Evolutionary conservation across 108 stramenopile genomes (phyloP), one percentile per base, ranked within the genome.

Genomic region (Ochromonas danica): DNA sequence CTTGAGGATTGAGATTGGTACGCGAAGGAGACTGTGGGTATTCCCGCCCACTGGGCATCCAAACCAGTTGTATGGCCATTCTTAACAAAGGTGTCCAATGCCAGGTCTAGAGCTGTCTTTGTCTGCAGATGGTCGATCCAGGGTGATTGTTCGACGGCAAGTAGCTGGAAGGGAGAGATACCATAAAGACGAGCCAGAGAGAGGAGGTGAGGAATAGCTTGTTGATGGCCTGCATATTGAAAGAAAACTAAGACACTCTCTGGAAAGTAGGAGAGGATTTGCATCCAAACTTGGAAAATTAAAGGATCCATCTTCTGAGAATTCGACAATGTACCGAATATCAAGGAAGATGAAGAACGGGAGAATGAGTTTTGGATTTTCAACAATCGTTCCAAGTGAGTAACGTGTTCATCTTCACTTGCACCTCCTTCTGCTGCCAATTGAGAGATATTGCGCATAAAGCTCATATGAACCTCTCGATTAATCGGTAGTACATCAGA

Each of bases 41-140:
- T 61, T 1, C 79, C 79, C 40, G 63, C 62, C 79, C 79, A 79
- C 6, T 62, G 40, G 22, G 41, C 79, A 40, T 79, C 79, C 42
- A 63, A 1, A 31, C 27, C 62, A 2, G 63, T 63, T 40, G 79
- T 79, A 62, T 79, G 79, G 28, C 79, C 79, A 62, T 79, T 79
- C 61, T 79, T 79, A 1, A 40, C 2, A 30, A 17, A 1, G 39
- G 79, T 79, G 31, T 79, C 79, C 70, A 79, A 62, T 40, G 25
- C 70, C 22, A 79, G 1, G 39, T 79, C 79, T 1, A 62, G 10
- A 17, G 41, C 17, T 3, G 63, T 33, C 31, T 79, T 79, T 25
- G n/a, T 10, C 14, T 40, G 1, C 27, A 79, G 1, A 61, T 79
- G 79, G 1, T 79, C 63, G 1, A 79, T 67, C 43, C 45, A 75